These are phyloP conservation scores for Polytrichum commune DNA, from an alignment of 225 moss, liverwort and hornwort genomes.

Conservation along the genomic window DNA sequence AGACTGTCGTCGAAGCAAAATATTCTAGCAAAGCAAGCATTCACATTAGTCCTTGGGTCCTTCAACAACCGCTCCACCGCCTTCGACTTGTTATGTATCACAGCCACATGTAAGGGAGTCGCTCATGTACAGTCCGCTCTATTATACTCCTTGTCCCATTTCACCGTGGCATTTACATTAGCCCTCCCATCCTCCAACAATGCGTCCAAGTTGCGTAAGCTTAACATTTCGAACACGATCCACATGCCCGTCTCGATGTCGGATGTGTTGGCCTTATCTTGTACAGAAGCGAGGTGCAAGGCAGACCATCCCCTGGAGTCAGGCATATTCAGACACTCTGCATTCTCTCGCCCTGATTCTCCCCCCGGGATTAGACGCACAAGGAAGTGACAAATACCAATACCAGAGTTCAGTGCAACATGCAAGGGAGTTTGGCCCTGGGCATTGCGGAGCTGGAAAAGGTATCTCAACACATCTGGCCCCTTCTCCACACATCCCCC, in stretches of 20 bases:
- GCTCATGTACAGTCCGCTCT: background rate
- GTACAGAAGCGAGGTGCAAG: background rate
- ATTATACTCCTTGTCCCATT: too few species aligned
- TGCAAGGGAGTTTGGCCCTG: background rate
- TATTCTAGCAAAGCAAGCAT: background rate
- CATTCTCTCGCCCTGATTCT: background rate
- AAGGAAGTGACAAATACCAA: background rate
- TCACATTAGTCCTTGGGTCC: background rate
- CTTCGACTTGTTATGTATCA: background rate
- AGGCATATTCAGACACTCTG: background rate
- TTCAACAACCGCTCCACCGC: background rate
- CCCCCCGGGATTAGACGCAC: background rate
- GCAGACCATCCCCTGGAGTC: background rate
- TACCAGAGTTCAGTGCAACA: fast-evolving
- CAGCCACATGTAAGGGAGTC: background rate
- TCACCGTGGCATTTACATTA: background rate
- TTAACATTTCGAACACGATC: too few species aligned
- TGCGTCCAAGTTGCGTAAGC: too few species aligned
- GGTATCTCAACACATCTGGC: background rate
- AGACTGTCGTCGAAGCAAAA: background rate
- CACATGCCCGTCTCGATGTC: too few species aligned
- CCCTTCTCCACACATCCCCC: background rate
- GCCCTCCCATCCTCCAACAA: background rate
- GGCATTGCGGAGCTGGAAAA: background rate
- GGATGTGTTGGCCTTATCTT: too few species aligned